Conservation (phyloP, 768 basidiomycete genomes). For the Leucosporidium yakuticum region DNA sequence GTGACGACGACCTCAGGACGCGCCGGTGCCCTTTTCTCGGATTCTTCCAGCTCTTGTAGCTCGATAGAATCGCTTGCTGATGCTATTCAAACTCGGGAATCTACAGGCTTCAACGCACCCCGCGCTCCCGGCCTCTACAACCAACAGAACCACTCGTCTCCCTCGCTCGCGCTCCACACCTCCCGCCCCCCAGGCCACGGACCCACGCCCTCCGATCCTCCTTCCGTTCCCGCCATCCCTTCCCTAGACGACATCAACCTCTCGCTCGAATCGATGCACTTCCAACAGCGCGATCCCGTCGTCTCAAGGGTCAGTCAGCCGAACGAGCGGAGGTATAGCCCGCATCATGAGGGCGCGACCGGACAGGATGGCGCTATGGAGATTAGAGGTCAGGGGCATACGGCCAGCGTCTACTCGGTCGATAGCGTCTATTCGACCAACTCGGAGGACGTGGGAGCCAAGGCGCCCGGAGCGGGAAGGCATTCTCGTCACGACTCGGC, state of each 20-base stretch:
- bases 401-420: constrained; percentile 32
- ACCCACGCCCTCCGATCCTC: constrained; percentile 13
- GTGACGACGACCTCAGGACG: too few relatives aligned
- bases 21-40: too few relatives aligned
- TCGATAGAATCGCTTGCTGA: too few relatives aligned
- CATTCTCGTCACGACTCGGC: not conserved
- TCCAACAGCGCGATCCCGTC: constrained; percentile 6
- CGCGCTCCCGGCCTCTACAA: constrained; percentile 26
- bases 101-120: not conserved
- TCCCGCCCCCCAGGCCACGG: constrained; percentile 5
- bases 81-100: too few relatives aligned
- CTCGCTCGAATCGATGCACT: constrained; percentile 31
- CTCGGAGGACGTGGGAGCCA: not conserved
- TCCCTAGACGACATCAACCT: constrained; percentile 32
- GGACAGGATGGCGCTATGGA: constrained; percentile 34
- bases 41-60: too few relatives aligned
- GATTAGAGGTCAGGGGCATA: constrained; percentile 15
- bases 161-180: constrained; percentile 18
- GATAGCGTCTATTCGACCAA: constrained; percentile 3
- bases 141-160: constrained; percentile 32
- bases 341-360: not conserved
- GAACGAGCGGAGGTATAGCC: constrained; percentile 12
- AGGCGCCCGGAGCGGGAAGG: not conserved
- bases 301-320: not conserved
- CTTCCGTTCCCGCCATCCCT: constrained; percentile 13